Conservation (phyloP, 306 rosid genomes). For the Castanospermum australe region DNA sequence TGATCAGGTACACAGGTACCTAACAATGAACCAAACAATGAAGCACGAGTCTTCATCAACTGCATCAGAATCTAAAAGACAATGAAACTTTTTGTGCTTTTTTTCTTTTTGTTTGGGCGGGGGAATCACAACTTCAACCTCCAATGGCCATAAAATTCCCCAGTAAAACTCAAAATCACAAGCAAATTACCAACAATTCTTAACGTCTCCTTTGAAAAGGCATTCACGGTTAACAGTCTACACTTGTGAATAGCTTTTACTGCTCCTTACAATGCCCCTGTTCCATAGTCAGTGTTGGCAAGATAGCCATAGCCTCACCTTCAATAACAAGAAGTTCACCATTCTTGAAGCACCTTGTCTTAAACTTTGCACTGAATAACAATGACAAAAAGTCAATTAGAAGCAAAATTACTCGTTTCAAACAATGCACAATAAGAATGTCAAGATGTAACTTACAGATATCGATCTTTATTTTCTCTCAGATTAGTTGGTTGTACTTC, state of each 20-base stretch:
- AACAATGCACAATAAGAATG: not conserved
- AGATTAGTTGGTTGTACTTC: constrained; percentile 59
- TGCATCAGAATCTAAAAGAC: not conserved
- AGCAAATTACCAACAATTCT: not conserved
- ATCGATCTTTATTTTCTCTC: constrained; percentile 57
- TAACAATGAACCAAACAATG: constrained; percentile 6
- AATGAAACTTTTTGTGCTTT: not conserved
- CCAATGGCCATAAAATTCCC: too few species aligned
- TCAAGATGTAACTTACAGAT: constrained; percentile 56
- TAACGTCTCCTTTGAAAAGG: not conserved
- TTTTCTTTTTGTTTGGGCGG: not conserved
- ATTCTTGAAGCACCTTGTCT: constrained; percentile 71
- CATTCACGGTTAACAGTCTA: not conserved
- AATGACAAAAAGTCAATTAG: constrained; percentile 23
- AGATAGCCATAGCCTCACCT: constrained; percentile 77
- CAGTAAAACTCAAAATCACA: not conserved
- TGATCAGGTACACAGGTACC: too few species aligned
- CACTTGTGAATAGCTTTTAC: not conserved
- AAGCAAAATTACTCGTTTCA: not conserved
- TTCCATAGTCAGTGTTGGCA: constrained; percentile 51
- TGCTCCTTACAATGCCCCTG: constrained; percentile 2
- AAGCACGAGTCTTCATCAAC: not conserved
- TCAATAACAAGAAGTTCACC: constrained; percentile 60
- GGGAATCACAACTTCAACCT: not conserved
- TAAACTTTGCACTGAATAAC: constrained; percentile 71